Evolutionary conservation across 2,329 filamentous ascomycete genomes (phyloP).

Genomic region (Thelonectria rubi): DNA sequence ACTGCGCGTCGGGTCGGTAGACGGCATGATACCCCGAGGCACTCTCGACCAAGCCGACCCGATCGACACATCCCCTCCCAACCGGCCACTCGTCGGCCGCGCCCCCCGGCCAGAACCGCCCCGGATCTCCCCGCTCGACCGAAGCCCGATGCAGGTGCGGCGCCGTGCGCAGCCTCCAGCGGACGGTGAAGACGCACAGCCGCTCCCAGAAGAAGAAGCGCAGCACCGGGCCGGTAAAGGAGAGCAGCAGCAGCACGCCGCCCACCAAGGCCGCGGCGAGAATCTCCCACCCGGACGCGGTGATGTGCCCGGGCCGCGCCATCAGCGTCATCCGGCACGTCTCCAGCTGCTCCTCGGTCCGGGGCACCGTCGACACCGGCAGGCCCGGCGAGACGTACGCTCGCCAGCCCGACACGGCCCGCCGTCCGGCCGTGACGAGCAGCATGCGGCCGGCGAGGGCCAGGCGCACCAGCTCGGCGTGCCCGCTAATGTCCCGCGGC

Average conservation of each 20-base stretch:
- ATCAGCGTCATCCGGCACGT: neutral
- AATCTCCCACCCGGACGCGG: neutral
- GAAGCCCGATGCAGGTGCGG: constrained; percentile 1
- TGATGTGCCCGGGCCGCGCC: neutral
- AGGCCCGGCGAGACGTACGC: neutral
- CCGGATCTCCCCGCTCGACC: constrained; percentile 1
- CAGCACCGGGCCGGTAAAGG: constrained; percentile 2
- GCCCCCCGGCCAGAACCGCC: constrained; percentile 1
- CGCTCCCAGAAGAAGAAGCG: constrained; percentile 2
- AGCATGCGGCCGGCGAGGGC: constrained; percentile 1
- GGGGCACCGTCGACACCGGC: neutral
- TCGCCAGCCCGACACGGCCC: neutral
- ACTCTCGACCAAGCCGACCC: neutral
- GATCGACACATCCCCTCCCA: neutral
- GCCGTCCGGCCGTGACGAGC: neutral
- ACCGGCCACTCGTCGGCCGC: constrained; percentile 2
- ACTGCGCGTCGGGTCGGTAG: neutral
- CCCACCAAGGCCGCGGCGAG: neutral
- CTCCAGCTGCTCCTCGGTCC: neutral
- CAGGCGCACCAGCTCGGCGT: constrained; percentile 3
- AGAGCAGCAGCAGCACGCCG: neutral
- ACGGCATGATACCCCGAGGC: neutral
- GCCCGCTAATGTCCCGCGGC: neutral
- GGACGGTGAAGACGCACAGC: constrained; percentile 4
- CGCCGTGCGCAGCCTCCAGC: constrained; percentile 8